Conservation (phyloP, 352 stramenopile genomes). For the Phytopythium boreale region DNA sequence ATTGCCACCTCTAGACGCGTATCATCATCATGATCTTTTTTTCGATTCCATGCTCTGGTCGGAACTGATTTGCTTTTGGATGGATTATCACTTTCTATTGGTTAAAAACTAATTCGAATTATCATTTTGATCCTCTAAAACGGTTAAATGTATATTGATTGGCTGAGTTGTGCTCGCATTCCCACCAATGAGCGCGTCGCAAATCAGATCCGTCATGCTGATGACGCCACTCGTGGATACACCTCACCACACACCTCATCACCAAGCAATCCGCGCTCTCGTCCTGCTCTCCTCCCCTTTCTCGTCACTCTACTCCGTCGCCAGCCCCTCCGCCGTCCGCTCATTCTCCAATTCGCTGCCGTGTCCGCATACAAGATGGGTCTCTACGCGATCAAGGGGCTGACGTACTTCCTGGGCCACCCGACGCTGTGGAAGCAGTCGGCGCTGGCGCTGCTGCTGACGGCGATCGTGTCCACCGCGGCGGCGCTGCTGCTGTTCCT, state of each 20-base stretch:
- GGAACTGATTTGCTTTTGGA: not conserved
- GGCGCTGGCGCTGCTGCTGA: conserved; percentile 48
- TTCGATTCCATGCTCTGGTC: not conserved
- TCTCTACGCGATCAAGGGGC: conserved; percentile 39
- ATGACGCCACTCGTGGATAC: not conserved
- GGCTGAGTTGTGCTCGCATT: not conserved
- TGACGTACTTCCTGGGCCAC: conserved; percentile 46
- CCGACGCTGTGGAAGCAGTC: conserved; percentile 44
- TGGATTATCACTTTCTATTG: not conserved
- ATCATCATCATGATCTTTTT: not conserved
- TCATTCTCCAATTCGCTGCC: conserved; percentile 18
- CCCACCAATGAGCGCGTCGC: not conserved
- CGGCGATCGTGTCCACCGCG: conserved; percentile 38
- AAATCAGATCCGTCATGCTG: conserved; percentile 3
- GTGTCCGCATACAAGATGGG: conserved; percentile 15
- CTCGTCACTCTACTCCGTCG: too few relatives aligned
- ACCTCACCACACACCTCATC: not conserved
- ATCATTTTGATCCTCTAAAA: not conserved
- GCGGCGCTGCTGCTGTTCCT: conserved; percentile 46
- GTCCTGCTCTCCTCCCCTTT: not conserved
- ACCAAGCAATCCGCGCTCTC: not conserved
- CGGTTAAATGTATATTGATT: not conserved
- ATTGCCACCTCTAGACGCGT: not conserved
- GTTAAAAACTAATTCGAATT: not conserved
- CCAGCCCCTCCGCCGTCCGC: not conserved